Base-by-base conservation (phyloP, 2,329 filamentous ascomycete species). In the Metarhizium humberi region DNA sequence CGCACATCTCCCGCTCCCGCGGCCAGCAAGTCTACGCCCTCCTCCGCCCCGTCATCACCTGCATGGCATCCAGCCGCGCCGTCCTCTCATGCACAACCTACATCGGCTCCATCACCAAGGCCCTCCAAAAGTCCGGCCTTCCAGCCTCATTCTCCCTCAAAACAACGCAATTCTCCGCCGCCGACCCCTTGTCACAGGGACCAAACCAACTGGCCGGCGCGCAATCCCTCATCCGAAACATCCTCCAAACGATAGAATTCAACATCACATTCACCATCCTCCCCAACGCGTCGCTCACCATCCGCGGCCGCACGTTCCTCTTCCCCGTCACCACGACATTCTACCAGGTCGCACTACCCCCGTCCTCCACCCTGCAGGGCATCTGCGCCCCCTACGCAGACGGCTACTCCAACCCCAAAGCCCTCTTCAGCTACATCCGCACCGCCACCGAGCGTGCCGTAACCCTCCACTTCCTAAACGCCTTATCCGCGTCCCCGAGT, bases 11-110 rank as follows among this genome's bases (percentile, higher is more conserved):
- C 30, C 69, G 71, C 51, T 62, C 67, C 32, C 62, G 71, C 10
- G 67, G 71, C 4, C 69, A 72, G 47, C 73, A 74, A 40, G 69
- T 75, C 2, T 77, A 80, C 61, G 69, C 71, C 16, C 74, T 84
- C 34, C 67, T 84, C 14, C 73, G 78, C 1, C 76, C 78, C 32
- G 67, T 84, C 50, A 71, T 84, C 50, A 73, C 76, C 4, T 74
- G 77, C 55, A 67, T 77, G 25, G 70, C 72, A 53, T 76, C 77
- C 62, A 69, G 75, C 54, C 66, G 67, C 47, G 71, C 72, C 48
- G 65, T 77, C 40, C 62, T 66, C 29, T 61, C 68, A 10, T 72
- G 75, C 51, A 70, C 71, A 1, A 57, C 61, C 2, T 75, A 76
- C 62, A 63, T 81, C 6, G 72, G 75, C 10, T 66, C 68, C 13